Conservation (phyloP, 306 rosid species). For the Medicago truncatula region MtrunA17r5.0-ANR NC_053042.1:14159501-14160000, state of each 20-base stretch:
- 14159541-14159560: constrained; percentile 20
- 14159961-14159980: not conserved
- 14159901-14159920: not conserved
- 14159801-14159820: not conserved
- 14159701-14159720: not conserved
- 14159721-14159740: no score
- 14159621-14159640: not conserved
- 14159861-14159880: not conserved
- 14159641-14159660: not conserved
- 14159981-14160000: no score
- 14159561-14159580: not conserved
- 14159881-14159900: no score
- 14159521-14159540: constrained; percentile 35
- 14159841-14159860: not conserved
- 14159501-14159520: constrained; percentile 78
- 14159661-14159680: not conserved
- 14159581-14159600: no score
- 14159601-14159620: not conserved
- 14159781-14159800: not conserved
- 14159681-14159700: not conserved
- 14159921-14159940: not conserved
- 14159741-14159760: not conserved
- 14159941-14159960: not conserved
- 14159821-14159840: not conserved
- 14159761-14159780: not conserved